Base-by-base conservation (phyloP, 1,139 yeast species). In the Meyerozyma guilliermondii region DNA sequence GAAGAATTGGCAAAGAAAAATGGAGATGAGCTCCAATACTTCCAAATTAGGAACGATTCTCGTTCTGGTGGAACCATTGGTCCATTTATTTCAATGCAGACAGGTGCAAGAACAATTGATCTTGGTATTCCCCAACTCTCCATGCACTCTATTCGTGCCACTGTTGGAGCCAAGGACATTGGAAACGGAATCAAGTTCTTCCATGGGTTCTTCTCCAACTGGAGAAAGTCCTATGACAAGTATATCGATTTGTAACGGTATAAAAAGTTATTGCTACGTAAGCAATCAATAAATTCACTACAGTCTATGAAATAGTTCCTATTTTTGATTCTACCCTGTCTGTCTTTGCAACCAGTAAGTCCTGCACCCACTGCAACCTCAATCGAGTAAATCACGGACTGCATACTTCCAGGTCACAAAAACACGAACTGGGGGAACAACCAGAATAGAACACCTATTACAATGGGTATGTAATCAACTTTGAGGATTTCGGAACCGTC, bases 41-140 rank as follows among this genome's bases (percentile, higher is more conserved):
- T 82, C 67, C 83, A 82, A 52, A 78, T 83, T 50, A 74, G 88
- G 56, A 85, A 85, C 61, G 87, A 80, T 55, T 71, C 82, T 8
- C 69, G 87, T 47, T 79, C 87, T 2, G 95, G 94, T 11, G 87
- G 91, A 24, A 86, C 94, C 16, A 83, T 86, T 55, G 95, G 95
- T 0, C 92, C 92, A 7, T 70, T 76, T 38, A 65, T 86, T 42
- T 70, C 88, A 1, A 65, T 80, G 7, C 70, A 63, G 35, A 83
- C 91, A 1, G 94, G 95, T 27, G 85, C 89, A 10, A 72, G 88
- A 54, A 81, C 88, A 23, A 74, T 84, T 40, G 95, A 86, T 57
- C 67, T 83, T 44, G 95, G 95, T 34, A 80, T 86, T 47, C 83
- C 94, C 0, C 89, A 84, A 53, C 66, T 84, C 50, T 76, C 89